Conservation (phyloP, 1,139 yeast species). For the Suhomyces atakaporum region DNA sequence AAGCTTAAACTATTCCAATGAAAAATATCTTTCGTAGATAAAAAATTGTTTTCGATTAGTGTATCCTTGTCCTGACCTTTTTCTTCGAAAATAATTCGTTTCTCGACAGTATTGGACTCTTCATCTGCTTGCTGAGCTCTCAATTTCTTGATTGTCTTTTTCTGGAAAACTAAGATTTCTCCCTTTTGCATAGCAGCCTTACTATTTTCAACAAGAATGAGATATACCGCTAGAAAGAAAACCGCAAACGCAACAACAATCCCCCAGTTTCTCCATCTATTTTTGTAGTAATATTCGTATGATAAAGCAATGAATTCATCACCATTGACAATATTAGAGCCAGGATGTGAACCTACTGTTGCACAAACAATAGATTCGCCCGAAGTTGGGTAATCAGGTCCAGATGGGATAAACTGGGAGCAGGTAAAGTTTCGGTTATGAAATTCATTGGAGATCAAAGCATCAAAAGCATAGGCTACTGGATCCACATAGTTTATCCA, state of each 20-base stretch:
- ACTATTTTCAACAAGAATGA: conserved; percentile 61
- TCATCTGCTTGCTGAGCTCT: conserved; percentile 25
- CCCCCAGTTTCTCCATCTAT: conserved; percentile 87
- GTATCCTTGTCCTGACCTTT: conserved; percentile 19
- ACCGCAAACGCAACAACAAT: conserved; percentile 57
- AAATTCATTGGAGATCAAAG: conserved; percentile 65
- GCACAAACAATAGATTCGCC: conserved; percentile 54
- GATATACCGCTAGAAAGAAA: conserved; percentile 57
- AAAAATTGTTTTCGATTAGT: conserved; percentile 16
- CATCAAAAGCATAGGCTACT: conserved; percentile 66
- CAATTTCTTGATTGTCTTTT: conserved; percentile 27
- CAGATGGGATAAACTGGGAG: conserved; percentile 53
- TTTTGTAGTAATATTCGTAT: conserved; percentile 52
- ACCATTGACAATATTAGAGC: conserved; percentile 57
- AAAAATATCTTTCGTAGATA: conserved; percentile 25
- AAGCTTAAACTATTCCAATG: conserved; percentile 68
- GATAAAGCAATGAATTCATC: conserved; percentile 51
- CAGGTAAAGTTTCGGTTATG: conserved; percentile 43
- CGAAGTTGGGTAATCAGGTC: conserved; percentile 44
- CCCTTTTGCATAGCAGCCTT: conserved; percentile 83
- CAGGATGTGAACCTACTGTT: conserved; percentile 64
- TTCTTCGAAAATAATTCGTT: conserved; percentile 16
- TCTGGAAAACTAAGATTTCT: conserved; percentile 71
- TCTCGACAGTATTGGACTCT: conserved; percentile 15
- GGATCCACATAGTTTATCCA: conserved; percentile 81